Percentiles rank a stretch among this genome's conserved stretches.
Evolutionary conservation across 1,284 basidiomycete species (phyloP).

Genomic region (Rhodotorula mucilaginosa): DNA sequence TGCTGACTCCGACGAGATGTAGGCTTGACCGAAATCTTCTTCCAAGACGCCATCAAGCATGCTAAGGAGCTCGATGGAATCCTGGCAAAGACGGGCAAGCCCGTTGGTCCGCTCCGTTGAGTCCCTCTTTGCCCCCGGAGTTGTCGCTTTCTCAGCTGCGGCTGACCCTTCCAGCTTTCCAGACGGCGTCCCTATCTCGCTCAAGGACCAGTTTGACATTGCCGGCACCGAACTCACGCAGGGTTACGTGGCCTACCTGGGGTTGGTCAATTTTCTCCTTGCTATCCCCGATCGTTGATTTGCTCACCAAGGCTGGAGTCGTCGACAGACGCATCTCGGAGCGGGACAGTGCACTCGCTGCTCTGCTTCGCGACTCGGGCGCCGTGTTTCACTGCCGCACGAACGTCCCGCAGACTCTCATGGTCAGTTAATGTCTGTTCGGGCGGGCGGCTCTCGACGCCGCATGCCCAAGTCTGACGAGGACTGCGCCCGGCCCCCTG

Average conservation of each 20-base stretch:
- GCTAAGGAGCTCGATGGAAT: slow-evolving; percentile 62
- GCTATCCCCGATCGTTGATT: too few species aligned
- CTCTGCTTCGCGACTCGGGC: slow-evolving; percentile 8
- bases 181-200: slow-evolving; percentile 54
- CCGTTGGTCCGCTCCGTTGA: slow-evolving; percentile 51
- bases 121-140: not conserved
- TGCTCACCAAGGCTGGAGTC: not conserved
- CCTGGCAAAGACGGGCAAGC: slow-evolving; percentile 52
- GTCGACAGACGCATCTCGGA: slow-evolving; percentile 12
- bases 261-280: not conserved
- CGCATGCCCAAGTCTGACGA: too few species aligned
- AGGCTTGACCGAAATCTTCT: slow-evolving; percentile 27
- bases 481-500: too few species aligned
- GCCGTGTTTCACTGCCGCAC: slow-evolving; percentile 25
- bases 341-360: slow-evolving; percentile 4
- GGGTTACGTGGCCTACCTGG: not conserved
- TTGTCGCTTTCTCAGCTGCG: not conserved
- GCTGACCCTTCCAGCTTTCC: not conserved
- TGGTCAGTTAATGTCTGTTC: slow-evolving; percentile 31
- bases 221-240: slow-evolving; percentile 14
- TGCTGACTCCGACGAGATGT: slow-evolving; percentile 29
- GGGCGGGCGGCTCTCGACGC: too few species aligned
- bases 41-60: slow-evolving; percentile 57
- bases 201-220: slow-evolving; percentile 56
- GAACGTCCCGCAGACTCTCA: slow-evolving; percentile 44